Percentiles rank a stretch among this genome's conserved stretches.
Evolutionary conservation across 345 rosid species (phyloP).

Genomic region (Cardamine occulta): DNA sequence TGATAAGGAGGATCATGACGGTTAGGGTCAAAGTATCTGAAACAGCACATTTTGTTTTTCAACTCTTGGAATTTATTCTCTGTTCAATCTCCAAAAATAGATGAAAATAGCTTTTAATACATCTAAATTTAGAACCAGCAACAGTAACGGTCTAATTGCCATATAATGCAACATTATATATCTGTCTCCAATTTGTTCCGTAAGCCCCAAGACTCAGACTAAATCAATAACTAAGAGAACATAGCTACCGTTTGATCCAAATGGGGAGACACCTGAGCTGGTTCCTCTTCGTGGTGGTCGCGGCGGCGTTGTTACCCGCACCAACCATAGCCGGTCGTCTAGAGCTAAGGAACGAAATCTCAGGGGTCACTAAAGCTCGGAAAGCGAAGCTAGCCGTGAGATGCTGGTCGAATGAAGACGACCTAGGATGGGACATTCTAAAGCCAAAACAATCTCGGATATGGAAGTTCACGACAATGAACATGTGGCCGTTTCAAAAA

Average conservation of each 20-base stretch:
- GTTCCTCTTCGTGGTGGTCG: conserved; percentile 5
- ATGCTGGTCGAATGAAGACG: conserved; percentile 43
- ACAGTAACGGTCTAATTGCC: conserved; percentile 25
- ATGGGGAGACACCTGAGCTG: conserved; percentile 6
- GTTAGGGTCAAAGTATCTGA: conserved; percentile 24
- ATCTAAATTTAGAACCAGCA: conserved; percentile 26
- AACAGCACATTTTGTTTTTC: conserved; percentile 17
- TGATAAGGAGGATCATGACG: background rate
- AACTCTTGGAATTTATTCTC: conserved; percentile 16
- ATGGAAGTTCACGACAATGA: conserved; percentile 41
- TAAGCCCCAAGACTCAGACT: conserved; percentile 13
- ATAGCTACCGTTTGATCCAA: background rate
- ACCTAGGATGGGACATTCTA: conserved; percentile 32
- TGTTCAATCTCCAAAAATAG: conserved; percentile 15
- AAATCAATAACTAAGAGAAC: background rate
- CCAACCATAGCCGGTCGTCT: conserved; percentile 29
- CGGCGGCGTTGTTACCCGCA: background rate
- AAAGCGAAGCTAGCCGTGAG: conserved; percentile 38
- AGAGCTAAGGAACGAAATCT: conserved; percentile 41
- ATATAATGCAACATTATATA: conserved; percentile 18
- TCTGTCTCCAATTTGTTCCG: background rate
- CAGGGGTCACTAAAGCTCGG: background rate
- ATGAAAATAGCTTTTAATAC: conserved; percentile 6
- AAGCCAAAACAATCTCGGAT: conserved; percentile 18
- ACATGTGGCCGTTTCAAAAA: conserved; percentile 43